Evolutionary conservation across 2,329 filamentous ascomycete species (phyloP).

Genomic region (Fusarium scirpi): DNA sequence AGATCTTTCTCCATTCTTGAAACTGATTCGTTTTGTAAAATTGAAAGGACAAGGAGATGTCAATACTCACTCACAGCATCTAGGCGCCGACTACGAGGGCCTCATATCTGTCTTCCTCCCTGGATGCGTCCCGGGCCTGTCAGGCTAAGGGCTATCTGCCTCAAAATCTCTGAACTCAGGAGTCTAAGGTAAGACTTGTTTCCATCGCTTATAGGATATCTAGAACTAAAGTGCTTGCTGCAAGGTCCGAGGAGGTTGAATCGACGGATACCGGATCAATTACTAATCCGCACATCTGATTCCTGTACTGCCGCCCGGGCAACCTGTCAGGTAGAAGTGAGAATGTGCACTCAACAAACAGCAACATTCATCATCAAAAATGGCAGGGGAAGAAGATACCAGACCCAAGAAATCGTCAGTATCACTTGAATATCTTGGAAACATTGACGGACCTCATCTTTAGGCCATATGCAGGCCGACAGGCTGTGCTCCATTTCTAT

Average conservation of each 20-base stretch:
- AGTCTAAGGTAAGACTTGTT: too few relatives aligned
- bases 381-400: neutral
- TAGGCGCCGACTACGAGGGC: neutral
- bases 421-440: neutral
- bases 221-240: neutral
- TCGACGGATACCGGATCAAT: neutral
- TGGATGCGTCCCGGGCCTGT: fast-evolving
- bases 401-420: neutral
- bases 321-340: neutral
- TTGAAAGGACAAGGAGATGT: neutral
- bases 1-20: fast-evolving
- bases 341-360: neutral
- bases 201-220: too few relatives aligned
- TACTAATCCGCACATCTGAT: neutral
- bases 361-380: too few relatives aligned
- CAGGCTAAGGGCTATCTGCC: fast-evolving
- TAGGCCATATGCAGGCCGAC: neutral
- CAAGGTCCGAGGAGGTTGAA: neutral
- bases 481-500: neutral
- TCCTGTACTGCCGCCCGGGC: too few relatives aligned
- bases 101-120: neutral
- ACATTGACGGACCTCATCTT: neutral
- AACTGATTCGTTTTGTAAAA: neutral
- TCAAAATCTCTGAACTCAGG: too few relatives aligned
- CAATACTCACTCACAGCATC: neutral